Evolutionary conservation across 2,329 filamentous ascomycete genomes (phyloP).

Genomic region (Pleomassaria siparia): DNA sequence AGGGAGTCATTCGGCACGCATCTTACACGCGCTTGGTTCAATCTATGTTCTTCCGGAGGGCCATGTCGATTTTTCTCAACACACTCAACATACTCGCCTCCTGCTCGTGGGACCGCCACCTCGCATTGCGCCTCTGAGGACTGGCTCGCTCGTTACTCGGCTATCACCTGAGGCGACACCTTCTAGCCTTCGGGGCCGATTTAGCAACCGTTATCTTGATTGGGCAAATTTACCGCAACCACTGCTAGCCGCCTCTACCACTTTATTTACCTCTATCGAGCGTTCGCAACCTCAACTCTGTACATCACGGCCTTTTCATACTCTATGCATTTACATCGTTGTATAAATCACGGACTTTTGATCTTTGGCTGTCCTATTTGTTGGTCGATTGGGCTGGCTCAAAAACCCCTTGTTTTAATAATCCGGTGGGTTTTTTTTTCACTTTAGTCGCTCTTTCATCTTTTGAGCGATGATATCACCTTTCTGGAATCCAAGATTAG

Average conservation of each 20-base stretch:
- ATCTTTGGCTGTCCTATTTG: neutral
- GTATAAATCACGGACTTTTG: slow-evolving; percentile 13
- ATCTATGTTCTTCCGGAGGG: slow-evolving; percentile 8
- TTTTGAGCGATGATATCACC: neutral
- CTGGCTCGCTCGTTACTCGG: neutral
- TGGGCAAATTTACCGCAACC: no score
- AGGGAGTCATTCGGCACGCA: slow-evolving; percentile 21
- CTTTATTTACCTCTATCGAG: slow-evolving; percentile 12
- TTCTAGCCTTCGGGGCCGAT: slow-evolving; percentile 1
- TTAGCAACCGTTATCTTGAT: slow-evolving; percentile 9
- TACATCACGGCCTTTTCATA: slow-evolving; percentile 20
- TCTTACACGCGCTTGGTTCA: slow-evolving; percentile 14
- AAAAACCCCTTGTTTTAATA: slow-evolving; percentile 4
- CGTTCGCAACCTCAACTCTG: slow-evolving; percentile 6
- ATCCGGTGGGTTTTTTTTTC: neutral
- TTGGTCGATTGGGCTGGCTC: slow-evolving; percentile 14
- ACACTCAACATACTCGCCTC: slow-evolving; percentile 4
- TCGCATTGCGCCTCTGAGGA: neutral
- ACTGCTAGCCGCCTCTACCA: slow-evolving; percentile 8
- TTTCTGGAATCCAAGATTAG: slow-evolving; percentile 2
- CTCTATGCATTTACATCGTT: slow-evolving; percentile 10
- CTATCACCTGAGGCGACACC: neutral
- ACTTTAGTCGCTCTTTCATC: neutral
- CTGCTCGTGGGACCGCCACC: neutral
- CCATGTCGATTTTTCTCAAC: slow-evolving; percentile 1